Evolutionary conservation across 352 stramenopile genomes (phyloP), one percentile per base, ranked within the genome.

Genomic region (Halophytophthora polymorphica): DNA sequence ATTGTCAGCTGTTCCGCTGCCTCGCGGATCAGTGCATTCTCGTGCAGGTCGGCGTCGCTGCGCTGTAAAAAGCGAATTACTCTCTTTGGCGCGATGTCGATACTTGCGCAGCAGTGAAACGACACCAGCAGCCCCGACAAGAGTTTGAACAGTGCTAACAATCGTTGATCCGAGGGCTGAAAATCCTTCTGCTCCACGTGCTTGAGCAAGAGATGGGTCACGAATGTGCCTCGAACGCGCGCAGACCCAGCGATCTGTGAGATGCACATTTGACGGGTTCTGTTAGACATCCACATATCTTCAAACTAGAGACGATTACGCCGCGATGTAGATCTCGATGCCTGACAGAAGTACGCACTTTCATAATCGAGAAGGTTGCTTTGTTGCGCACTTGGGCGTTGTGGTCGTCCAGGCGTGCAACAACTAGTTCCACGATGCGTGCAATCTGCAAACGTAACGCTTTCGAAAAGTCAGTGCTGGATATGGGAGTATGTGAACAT

Each of bases 91-190:
- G 71, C 57, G n/a, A 78, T 74, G 39, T 80, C 69, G 36, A 80
- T 64, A 40, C 36, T 66, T 46, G 71, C 66, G 31, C 71, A 82
- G 50, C 73, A 82, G 38, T 82, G 73, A 50, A 73, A 76, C 1
- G 61, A 66, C 17, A 58, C 40, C 3, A 82, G 22, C 18, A 82
- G 36, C 10, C 65, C 64, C 14, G 70, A 47, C 11, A 77, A 49
- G 12, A 82, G 50, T 45, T 84, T 82, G 46, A 79, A 49, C 0
- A 80, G 13, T 0, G 68, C 64, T 21, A 75, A 47, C 6, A 84
- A 29, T 12, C 61, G 40, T 44, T 82, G 67, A 18, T 58, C 56
- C 4, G 54, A 44, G 14, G 53, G 25, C 7, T 44, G 37, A 21
- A 62, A 53, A 2, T 43, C 23, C 29, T 54, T 59, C 13, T n/a